A percentile compares a stretch with the other conserved stretches of the same genome.
phyloP scores from a whole-genome alignment of 352 stramenopile genomes.

The Pythium phragmiticola region DNA sequence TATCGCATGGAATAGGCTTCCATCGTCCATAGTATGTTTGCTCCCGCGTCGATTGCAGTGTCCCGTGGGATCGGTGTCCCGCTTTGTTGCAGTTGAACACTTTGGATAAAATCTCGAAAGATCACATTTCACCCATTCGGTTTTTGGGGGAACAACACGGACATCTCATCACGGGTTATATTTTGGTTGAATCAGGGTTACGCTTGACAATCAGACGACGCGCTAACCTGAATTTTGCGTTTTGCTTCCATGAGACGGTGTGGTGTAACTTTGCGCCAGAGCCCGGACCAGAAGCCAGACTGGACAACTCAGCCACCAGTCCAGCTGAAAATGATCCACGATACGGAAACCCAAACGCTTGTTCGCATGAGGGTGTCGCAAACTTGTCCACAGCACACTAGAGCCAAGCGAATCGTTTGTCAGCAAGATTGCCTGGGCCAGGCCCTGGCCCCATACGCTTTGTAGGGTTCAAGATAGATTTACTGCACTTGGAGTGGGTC shows the following conservation, averaged over 20 bases:
- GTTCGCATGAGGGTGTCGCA: neutral
- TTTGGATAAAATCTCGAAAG: neutral
- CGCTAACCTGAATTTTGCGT: slow-evolving; percentile 2
- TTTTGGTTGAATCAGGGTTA: neutral
- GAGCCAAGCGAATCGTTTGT: neutral
- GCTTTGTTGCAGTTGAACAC: too few species aligned
- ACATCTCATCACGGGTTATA: too few species aligned
- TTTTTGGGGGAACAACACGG: neutral
- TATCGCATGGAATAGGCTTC: neutral
- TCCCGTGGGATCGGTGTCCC: neutral
- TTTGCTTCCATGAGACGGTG: slow-evolving; percentile 5
- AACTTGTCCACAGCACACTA: too few species aligned
- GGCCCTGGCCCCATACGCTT: neutral
- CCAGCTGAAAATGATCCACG: neutral
- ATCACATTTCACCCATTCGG: neutral
- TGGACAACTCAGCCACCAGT: neutral
- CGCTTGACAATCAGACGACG: neutral
- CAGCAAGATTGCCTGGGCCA: neutral
- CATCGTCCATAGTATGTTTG: neutral
- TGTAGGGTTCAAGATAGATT: too few species aligned
- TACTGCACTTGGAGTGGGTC: too few species aligned
- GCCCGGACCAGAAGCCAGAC: neutral
- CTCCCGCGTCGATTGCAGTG: neutral
- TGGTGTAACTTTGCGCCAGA: neutral
- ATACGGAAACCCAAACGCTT: neutral